Percentiles rank a stretch among this genome's conserved stretches.
phyloP scores from a whole-genome alignment of 495 filamentous ascomycete species.

The Neurospora sp. region DNA sequence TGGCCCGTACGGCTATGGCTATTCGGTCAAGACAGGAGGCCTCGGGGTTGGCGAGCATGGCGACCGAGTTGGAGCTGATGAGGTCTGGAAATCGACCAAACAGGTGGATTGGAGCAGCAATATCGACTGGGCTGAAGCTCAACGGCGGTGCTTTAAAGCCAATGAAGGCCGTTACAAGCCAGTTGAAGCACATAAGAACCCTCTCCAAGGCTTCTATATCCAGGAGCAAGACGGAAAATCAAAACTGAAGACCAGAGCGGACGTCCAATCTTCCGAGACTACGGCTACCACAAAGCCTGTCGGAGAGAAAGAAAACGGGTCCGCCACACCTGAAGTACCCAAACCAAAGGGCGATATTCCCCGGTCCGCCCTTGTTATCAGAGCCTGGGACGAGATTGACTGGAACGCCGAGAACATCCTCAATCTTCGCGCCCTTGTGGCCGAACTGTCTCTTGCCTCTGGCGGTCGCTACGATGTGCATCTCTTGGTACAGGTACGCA shows the following conservation, averaged over 20 bases:
- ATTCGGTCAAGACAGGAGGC: conserved; percentile 64
- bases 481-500: conserved; percentile 64
- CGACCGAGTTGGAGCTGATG: conserved; percentile 62
- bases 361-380: conserved; percentile 65
- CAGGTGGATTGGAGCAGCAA: conserved; percentile 62
- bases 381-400: conserved; percentile 60
- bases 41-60: conserved; percentile 70
- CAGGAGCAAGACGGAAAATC: conserved; percentile 12
- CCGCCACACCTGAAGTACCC: background rate
- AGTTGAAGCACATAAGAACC: conserved; percentile 20
- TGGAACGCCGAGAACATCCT: conserved; percentile 62
- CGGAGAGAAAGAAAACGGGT: background rate
- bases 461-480: conserved; percentile 77
- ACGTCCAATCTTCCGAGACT: conserved; percentile 33
- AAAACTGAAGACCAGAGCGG: conserved; percentile 2
- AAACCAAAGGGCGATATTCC: conserved; percentile 23
- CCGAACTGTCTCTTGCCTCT: conserved; percentile 63
- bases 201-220: conserved; percentile 35
- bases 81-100: conserved; percentile 56
- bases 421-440: conserved; percentile 63
- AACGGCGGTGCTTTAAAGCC: conserved; percentile 55
- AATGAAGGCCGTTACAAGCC: conserved; percentile 62
- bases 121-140: conserved; percentile 66
- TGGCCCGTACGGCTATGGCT: conserved; percentile 85
- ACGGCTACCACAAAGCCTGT: background rate